Base-by-base conservation (phyloP, 805 yeast genomes). In the Candida saitoana region DNA sequence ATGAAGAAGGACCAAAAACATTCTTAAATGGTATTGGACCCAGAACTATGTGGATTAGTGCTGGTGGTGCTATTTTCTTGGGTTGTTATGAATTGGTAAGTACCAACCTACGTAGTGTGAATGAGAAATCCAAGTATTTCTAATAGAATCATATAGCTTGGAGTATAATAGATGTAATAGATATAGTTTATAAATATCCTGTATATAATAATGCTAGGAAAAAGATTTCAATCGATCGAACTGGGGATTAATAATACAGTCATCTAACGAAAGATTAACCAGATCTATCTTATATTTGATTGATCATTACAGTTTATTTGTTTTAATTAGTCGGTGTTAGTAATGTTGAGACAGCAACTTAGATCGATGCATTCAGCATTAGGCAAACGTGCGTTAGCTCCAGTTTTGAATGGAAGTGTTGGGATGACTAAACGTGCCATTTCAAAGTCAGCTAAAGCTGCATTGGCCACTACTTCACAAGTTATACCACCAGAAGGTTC, bases 11-110 rank as follows among this genome's bases (percentile, higher is more conserved):
- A 0, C 65, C 69, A 32, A 50, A 58, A 5, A 88, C 84, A 1
- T 88, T 93, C 50, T 76, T 79, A 57, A 76, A 76, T 38, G 99
- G 99, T 11, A 74, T 91, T 19, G 97, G 96, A 0, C 98, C 99
- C 3, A 75, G 99, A 60, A 90, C 97, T 0, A 73, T 86, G 79
- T 93, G 99, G 99, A 91, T 93, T 43, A 83, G 95, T 65, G 93
- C 95, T 3, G 99, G 99, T 16, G 99, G 99, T 20, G 96, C 98
- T 14, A 89, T 95, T 14, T 93, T 95, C 68, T 69, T 93, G 43
- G 99, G 99, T 3, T 87, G 87, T 42, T 93, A 93, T 57, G 99
- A 95, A 63, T 62, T 82, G 17, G 84, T 79, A 8, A 73, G 70
- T 48, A 56, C 71, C 7, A 48, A 57, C n/a, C 56, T 71, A 38